phyloP scores from a whole-genome alignment of 768 basidiomycete species.

The Suillus lakei region DNA sequence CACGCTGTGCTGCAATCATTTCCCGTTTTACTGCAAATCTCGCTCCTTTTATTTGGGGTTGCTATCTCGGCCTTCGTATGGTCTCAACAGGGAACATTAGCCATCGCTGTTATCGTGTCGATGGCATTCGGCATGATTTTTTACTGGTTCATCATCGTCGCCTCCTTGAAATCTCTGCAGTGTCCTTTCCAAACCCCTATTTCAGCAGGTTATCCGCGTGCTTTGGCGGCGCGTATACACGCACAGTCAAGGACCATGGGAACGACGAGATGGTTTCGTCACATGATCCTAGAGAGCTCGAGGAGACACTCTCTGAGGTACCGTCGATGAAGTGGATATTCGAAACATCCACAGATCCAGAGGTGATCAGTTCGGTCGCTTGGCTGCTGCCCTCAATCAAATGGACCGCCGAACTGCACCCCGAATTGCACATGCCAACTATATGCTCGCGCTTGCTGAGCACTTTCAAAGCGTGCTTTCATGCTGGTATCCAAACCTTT shows the following conservation, averaged over 20 bases:
- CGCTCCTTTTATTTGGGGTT: conserved; percentile 9
- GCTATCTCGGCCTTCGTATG: conserved; percentile 5
- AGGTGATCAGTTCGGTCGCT: conserved; percentile 1
- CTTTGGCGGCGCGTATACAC: background rate
- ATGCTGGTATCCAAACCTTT: background rate
- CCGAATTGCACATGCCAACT: background rate
- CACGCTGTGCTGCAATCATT: conserved; percentile 2
- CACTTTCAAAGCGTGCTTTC: background rate
- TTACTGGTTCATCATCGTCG: background rate
- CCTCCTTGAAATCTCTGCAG: background rate
- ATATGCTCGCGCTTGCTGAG: background rate
- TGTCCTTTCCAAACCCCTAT: conserved; percentile 8
- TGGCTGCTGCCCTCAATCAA: background rate
- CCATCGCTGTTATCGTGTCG: conserved; percentile 1
- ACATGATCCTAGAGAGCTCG: background rate
- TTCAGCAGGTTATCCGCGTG: background rate
- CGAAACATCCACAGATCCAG: conserved; percentile 24
- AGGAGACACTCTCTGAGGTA: background rate
- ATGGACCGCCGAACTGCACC: background rate
- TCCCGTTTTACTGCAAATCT: conserved; percentile 13
- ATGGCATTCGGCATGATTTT: conserved; percentile 1
- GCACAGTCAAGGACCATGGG: background rate
- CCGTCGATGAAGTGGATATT: conserved; percentile 22
- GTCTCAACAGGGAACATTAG: background rate
- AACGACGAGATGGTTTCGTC: background rate